Evolutionary conservation across 2,329 filamentous ascomycete species (phyloP).

Genomic region (Botryotinia narcissicola): DNA sequence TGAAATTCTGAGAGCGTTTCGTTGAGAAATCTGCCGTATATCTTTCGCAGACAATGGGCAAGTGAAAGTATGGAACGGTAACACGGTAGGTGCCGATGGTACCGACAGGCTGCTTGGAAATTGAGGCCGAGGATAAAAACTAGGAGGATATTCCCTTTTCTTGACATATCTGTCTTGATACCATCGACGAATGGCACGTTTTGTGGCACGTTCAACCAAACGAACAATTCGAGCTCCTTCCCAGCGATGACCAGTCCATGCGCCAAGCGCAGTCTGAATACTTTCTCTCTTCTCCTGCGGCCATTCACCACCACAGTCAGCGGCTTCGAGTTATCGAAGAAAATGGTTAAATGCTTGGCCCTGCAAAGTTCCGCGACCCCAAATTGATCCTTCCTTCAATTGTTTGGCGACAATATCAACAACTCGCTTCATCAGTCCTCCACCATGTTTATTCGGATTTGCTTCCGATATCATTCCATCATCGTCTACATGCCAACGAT

Average conservation of each 20-base stretch:
- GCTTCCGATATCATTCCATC: constrained; percentile 79
- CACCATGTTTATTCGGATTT: constrained; percentile 56
- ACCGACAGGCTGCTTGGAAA: constrained; percentile 71
- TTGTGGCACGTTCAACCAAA: constrained; percentile 80
- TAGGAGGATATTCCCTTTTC: constrained; percentile 52
- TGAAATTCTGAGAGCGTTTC: constrained; percentile 90
- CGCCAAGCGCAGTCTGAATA: constrained; percentile 41
- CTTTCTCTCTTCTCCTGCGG: constrained; percentile 38
- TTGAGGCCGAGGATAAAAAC: constrained; percentile 68
- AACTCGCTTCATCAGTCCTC: constrained; percentile 84
- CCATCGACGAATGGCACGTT: constrained; percentile 76
- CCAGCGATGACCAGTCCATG: constrained; percentile 75
- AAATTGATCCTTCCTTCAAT: constrained; percentile 77
- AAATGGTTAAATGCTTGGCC: constrained; percentile 49
- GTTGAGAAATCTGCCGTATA: constrained; percentile 89
- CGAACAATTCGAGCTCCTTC: constrained; percentile 84
- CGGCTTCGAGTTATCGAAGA: constrained; percentile 36
- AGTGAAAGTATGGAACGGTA: constrained; percentile 97
- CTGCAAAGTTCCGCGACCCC: constrained; percentile 73
- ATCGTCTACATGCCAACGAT: constrained; percentile 92
- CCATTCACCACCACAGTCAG: constrained; percentile 39
- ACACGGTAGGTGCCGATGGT: constrained; percentile 85
- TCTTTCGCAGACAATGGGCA: constrained; percentile 89
- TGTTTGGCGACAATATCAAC: constrained; percentile 89
- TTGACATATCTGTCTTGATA: constrained; percentile 78